Conservation (phyloP, 805 yeast species). For the Candida silvatica region DNA sequence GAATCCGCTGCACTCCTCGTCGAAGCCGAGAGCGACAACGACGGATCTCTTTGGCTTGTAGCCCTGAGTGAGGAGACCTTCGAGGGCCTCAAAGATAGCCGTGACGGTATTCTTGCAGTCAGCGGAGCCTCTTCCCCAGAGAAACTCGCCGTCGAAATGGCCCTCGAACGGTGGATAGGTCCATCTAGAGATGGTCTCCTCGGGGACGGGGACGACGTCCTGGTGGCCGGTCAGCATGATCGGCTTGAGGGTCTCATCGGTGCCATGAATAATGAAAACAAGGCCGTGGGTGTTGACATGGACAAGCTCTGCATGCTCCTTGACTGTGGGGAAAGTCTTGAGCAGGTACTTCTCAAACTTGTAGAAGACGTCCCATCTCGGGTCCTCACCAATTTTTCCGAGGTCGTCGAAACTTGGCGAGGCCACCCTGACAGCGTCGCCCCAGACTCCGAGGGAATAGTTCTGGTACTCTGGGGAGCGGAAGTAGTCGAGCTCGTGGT, state of each 20-base stretch:
- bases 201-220: constrained; percentile 40
- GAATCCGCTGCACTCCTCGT: constrained; percentile 65
- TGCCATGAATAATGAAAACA: constrained; percentile 36
- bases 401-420: constrained; percentile 39
- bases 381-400: constrained; percentile 34
- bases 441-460: constrained; percentile 3
- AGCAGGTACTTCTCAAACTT: constrained; percentile 38
- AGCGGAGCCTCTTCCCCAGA: constrained; percentile 31
- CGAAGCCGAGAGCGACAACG: constrained; percentile 61
- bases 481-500: background rate
- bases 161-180: constrained; percentile 30
- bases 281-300: constrained; percentile 35
- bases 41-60: constrained; percentile 56
- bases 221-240: constrained; percentile 39
- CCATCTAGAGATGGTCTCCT: constrained; percentile 29
- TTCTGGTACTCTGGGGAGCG: constrained; percentile 2
- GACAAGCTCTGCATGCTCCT: constrained; percentile 23
- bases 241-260: constrained; percentile 30
- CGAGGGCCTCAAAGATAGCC: constrained; percentile 54
- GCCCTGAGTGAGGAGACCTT: constrained; percentile 39
- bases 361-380: constrained; percentile 42
- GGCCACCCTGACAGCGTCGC: constrained; percentile 36
- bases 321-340: constrained; percentile 31
- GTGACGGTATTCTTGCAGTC: constrained; percentile 35
- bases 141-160: constrained; percentile 25